Percentiles rank a stretch among this genome's conserved stretches.
These are phyloP conservation scores for Claviceps sp. DNA, from an alignment of 2,329 filamentous ascomycete genomes.

Conservation along the genomic window DNA sequence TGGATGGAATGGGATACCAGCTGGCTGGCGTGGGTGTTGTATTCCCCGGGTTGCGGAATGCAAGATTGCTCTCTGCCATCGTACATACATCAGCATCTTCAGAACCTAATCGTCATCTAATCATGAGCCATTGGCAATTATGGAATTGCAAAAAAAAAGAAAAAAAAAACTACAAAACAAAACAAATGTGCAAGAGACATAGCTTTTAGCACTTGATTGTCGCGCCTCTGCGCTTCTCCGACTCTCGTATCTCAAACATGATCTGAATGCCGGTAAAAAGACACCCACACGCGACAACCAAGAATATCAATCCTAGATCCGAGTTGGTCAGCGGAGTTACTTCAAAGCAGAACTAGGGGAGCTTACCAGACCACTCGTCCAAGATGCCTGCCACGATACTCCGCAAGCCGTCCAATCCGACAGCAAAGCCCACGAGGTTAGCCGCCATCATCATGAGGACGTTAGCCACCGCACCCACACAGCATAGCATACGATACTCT, in stretches of 20 bases:
- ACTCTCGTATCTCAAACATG: slow-evolving; percentile 92
- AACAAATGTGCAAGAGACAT: background rate
- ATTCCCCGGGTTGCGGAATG: too few relatives aligned
- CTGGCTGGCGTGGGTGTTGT: too few relatives aligned
- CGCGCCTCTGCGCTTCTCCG: slow-evolving; percentile 70
- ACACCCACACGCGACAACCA: slow-evolving; percentile 55
- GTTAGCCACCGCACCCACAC: slow-evolving; percentile 68
- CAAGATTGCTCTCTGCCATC: too few relatives aligned
- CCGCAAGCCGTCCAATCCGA: slow-evolving; percentile 78
- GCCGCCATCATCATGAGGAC: slow-evolving; percentile 92
- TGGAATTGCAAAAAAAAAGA: too few relatives aligned
- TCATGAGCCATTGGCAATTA: too few relatives aligned
- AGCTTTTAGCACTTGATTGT: slow-evolving; percentile 53
- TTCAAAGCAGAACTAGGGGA: background rate
- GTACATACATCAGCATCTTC: too few relatives aligned
- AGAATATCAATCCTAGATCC: slow-evolving; percentile 52
- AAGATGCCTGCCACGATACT: slow-evolving; percentile 65
- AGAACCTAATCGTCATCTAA: too few relatives aligned
- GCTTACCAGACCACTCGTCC: slow-evolving; percentile 54
- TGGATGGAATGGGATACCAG: too few relatives aligned
- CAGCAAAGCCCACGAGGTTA: slow-evolving; percentile 87
- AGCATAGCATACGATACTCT: slow-evolving; percentile 67
- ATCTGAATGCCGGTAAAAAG: slow-evolving; percentile 79
- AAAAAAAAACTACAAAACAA: background rate
- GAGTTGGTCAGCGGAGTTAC: background rate